phyloP scores from a whole-genome alignment of 306 rosid genomes.

The Cicer judaicum region DNA sequence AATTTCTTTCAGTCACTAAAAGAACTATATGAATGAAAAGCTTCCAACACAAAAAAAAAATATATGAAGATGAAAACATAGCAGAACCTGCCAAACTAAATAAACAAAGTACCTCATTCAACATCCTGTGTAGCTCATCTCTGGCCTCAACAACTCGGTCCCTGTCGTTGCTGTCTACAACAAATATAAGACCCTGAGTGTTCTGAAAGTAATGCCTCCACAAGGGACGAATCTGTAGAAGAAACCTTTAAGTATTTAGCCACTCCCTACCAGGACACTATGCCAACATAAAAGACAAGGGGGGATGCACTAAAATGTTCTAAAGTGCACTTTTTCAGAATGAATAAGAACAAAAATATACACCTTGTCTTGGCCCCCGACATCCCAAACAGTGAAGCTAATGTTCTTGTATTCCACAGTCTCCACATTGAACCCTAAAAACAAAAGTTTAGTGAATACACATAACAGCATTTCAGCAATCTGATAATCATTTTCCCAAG shows the following conservation, averaged over 20 bases:
- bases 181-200: constrained; percentile 99
- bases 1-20: background rate
- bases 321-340: background rate
- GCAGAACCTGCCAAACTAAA: constrained; percentile 3
- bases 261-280: constrained; percentile 7
- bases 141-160: constrained; percentile 99
- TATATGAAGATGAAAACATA: background rate
- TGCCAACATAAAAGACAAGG: background rate
- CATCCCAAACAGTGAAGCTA: constrained; percentile 99
- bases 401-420: constrained; percentile 99
- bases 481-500: background rate
- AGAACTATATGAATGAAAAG: constrained; percentile 2
- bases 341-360: constrained; percentile 37
- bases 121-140: constrained; percentile 98
- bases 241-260: constrained; percentile 31
- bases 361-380: constrained; percentile 99
- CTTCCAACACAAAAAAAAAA: constrained; percentile 19
- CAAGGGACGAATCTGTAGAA: constrained; percentile 94
- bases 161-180: constrained; percentile 99
- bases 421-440: constrained; percentile 94
- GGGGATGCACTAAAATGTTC: constrained; percentile 6
- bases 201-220: constrained; percentile 99
- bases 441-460: background rate
- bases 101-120: constrained; percentile 79
- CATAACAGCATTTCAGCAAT: constrained; percentile 20